Conservation (phyloP, 768 basidiomycete species). For the Termitomyces sp. region DNA sequence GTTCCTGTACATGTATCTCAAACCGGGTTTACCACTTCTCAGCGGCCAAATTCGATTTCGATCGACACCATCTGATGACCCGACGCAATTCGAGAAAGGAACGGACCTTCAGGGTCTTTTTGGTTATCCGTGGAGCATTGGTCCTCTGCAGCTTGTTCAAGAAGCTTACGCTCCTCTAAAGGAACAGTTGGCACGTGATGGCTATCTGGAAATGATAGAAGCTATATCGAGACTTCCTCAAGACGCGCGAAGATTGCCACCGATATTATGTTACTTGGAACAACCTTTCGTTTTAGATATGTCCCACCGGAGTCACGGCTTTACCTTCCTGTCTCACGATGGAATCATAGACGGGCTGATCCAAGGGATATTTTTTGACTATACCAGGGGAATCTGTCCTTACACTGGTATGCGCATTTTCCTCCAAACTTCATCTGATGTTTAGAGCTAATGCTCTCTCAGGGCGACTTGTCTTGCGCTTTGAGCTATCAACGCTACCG, state of each 20-base stretch:
- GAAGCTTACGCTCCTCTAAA: neutral
- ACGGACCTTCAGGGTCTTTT: neutral
- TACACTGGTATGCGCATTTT: neutral
- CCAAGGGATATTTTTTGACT: neutral
- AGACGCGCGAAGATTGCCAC: neutral
- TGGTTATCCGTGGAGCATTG: neutral
- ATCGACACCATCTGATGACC: neutral
- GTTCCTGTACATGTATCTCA: neutral
- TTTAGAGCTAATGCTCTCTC: neutral
- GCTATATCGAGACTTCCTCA: neutral
- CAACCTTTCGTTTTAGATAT: neutral
- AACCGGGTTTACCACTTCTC: neutral
- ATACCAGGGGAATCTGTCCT: neutral
- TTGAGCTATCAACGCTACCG: neutral
- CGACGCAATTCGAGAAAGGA: neutral
- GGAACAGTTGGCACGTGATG: neutral
- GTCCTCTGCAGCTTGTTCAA: neutral
- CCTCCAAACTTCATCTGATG: neutral
- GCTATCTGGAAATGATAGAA: neutral
- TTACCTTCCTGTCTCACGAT: neutral
- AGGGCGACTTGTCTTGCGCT: neutral
- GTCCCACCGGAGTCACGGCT: rapidly evolving
- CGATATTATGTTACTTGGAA: neutral
- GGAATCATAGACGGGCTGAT: no score
- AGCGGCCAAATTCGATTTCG: neutral